These are phyloP conservation scores for Aspergillus terreus DNA, from an alignment of 2,329 filamentous ascomycete species.

Conservation along the genomic window DNA sequence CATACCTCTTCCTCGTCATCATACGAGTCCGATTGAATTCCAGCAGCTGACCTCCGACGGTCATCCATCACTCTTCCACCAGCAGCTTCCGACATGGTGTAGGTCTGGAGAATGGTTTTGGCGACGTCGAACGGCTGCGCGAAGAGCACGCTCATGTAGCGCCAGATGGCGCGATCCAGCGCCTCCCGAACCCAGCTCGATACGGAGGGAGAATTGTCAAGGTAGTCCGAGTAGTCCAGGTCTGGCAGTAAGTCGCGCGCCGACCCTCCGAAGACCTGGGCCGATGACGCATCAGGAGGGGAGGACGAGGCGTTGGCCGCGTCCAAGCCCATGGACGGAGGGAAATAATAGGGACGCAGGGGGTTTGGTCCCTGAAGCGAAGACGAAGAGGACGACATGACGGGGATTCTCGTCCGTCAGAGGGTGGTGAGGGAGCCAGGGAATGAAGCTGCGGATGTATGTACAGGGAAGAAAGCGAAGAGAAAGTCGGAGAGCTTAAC, in stretches of 20 bases:
- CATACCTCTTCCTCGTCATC: slow-evolving; percentile 33
- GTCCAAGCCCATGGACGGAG: slow-evolving; percentile 62
- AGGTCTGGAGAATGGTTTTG: slow-evolving; percentile 85
- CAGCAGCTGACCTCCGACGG: slow-evolving; percentile 24
- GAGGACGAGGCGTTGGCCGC: slow-evolving; percentile 36
- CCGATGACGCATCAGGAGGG: slow-evolving; percentile 39
- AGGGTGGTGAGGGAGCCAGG: neutral
- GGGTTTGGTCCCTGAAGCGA: slow-evolving; percentile 55
- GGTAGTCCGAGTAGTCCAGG: slow-evolving; percentile 85
- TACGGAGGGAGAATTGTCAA: slow-evolving; percentile 72
- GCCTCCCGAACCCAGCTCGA: slow-evolving; percentile 72
- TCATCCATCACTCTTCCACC: slow-evolving; percentile 26
- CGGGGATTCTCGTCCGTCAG: neutral
- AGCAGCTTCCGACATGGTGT: slow-evolving; percentile 44
- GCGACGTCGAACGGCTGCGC: slow-evolving; percentile 96
- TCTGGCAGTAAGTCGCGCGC: slow-evolving; percentile 85
- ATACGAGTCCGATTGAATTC: slow-evolving; percentile 25
- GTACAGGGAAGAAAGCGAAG: neutral
- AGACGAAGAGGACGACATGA: slow-evolving; percentile 26
- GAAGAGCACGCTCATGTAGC: slow-evolving; percentile 83
- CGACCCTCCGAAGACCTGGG: slow-evolving; percentile 54
- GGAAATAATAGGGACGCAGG: slow-evolving; percentile 59
- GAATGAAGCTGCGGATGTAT: neutral
- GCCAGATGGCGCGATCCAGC: slow-evolving; percentile 82
- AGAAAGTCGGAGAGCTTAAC: slow-evolving; percentile 3